Base-by-base conservation (phyloP, 2,329 filamentous ascomycete genomes). In the Talaromyces albobiverticillius region DNA sequence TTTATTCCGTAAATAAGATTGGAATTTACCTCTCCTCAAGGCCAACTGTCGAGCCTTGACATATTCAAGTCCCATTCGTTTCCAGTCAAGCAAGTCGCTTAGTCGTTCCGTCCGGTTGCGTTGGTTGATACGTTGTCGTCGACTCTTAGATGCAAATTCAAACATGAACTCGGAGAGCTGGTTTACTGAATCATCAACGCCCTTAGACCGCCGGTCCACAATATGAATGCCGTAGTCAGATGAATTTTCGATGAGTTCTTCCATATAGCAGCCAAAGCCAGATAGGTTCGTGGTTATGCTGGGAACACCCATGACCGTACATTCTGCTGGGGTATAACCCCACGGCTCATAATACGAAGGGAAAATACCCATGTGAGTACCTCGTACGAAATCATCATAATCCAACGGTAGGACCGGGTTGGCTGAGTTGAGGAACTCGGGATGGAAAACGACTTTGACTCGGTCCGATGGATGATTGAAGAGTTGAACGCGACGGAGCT, bases 221-320 rank as follows among this genome's bases (percentile, higher is more conserved):
- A 99, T 97, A 79, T 97, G 97, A 74, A 99, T 97, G 61, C 94
- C 94, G 68, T 99, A 97, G 73, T 99, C 94, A 60, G 88, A 89
- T 38, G 93, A 95, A 74, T 97, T 97, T 75, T 97, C 93, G 61
- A 99, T 97, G 62, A 97, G 77, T 74, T 97, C 94, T 73, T 99
- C 94, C 94, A 99, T 99, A 74, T 99, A 97, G 75, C 94, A 97
- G 47, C 94, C 94, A 67, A 99, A 99, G 18, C 94, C 94, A 6
- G 94, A 97, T 42, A 99, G 78, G 73, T 99, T 99, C 25, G 93
- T 97, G 10, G 94, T 97, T 74, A 99, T 96, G 73, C 90, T 96
- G 41, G 94, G 94, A 38, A 99, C 92, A 64, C 94, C 94, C 94
- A 97, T 97, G 59, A 97, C 94, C 0, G 94, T 97, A 74, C 94